Evolutionary conservation across 352 stramenopile genomes (phyloP), one percentile per base, ranked within the genome.

Genomic region (Pythium brassicae): DNA sequence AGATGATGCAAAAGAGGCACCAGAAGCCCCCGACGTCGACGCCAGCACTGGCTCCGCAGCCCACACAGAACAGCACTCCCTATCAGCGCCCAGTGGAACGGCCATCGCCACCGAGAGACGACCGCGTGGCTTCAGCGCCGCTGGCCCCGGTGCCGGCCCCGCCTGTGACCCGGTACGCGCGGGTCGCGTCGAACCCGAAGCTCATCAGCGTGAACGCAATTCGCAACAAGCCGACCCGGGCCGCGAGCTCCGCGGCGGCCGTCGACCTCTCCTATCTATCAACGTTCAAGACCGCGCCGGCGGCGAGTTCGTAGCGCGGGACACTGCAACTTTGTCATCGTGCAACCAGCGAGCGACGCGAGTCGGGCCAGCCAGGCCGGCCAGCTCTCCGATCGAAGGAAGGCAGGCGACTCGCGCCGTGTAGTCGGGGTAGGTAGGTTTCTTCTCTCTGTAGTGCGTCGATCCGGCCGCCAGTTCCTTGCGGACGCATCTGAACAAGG

Each of bases 221-320:
- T 25, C 49, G 49, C 0, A 52, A 48, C 14, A 57, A 57, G 40
- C 8, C 37, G 40, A 56, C 47, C 25, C 39, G 27, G 3, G 20
- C n/a, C 19, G n/a, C n/a, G n/a, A 26, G 8, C 47, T 40, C 35
- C 12, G 8, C 34, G 3, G 39, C 37, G 4, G 32, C 56, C 42
- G 27, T 62, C 29, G 56, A 62, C n/a, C 40, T 62, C 22, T 62
- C 56, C 29, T 62, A 62, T 27, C 42, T 62, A 5, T 51, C 56
- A 19, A 57, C 26, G n/a, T 62, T 62, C 49, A 61, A 61, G 55
- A 55, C 48, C 11, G 27, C 32, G 29, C 10, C 23, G 20, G 7
- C 43, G 12, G 17, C 43, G 22, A 25, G 39, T 15, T 44, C 39
- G 39, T 44, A 23, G 7, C 19, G 6, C 35, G 29, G 29, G 29